These are phyloP conservation scores for Heliamphora exappendiculata DNA, from an alignment of 148 eudicot species.

Conservation along the genomic window DNA sequence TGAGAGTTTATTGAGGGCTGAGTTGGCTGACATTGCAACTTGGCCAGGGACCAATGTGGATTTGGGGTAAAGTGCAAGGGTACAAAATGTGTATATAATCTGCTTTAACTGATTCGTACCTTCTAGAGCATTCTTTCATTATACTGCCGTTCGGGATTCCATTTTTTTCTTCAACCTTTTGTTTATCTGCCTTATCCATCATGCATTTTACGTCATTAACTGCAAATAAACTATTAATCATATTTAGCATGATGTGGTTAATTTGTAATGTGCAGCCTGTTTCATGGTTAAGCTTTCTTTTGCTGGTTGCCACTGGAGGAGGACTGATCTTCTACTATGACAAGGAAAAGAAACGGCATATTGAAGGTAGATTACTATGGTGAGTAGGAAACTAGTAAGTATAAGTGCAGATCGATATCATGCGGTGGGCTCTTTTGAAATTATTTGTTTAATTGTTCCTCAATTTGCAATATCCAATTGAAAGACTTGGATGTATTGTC, in stretches of 20 bases:
- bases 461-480: not conserved
- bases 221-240: not conserved
- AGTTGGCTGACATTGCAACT: too few relatives aligned
- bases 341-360: constrained; percentile 74
- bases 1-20: too few relatives aligned
- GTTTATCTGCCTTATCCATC: not conserved
- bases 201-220: not conserved
- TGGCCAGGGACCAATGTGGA: too few relatives aligned
- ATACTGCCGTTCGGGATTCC: not conserved
- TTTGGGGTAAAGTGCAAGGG: too few relatives aligned
- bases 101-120: not conserved
- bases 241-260: not conserved
- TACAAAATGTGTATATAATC: too few relatives aligned
- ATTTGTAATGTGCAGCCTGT: constrained; percentile 56
- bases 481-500: constrained; percentile 8
- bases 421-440: not conserved
- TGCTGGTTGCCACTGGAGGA: constrained; percentile 77
- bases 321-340: constrained; percentile 78
- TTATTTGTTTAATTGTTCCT: not conserved
- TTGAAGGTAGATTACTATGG: constrained; percentile 88
- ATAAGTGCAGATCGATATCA: not conserved
- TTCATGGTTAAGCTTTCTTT: constrained; percentile 91
- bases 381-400: constrained; percentile 31
- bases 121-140: not conserved
- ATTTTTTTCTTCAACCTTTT: not conserved